These are phyloP conservation scores for Penicillium sclerotigenum DNA, from an alignment of 2,329 filamentous ascomycete species.

Conservation along the genomic window DNA sequence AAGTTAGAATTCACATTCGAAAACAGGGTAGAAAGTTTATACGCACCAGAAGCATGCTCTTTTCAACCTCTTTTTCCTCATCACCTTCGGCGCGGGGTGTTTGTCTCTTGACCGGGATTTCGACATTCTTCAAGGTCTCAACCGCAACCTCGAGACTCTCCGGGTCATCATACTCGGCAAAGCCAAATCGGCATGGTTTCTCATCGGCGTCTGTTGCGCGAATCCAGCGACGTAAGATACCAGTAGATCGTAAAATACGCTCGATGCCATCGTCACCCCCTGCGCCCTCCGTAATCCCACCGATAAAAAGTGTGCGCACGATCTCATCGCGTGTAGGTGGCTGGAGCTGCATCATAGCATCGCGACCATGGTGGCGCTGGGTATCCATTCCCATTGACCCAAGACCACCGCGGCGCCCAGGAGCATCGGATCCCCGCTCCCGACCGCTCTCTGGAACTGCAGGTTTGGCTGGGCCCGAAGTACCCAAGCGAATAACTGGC, in stretches of 20 bases:
- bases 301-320: slow-evolving; percentile 83
- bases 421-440: slow-evolving; percentile 44
- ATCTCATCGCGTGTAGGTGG: slow-evolving; percentile 89
- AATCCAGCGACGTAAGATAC: slow-evolving; percentile 80
- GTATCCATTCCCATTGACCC: slow-evolving; percentile 63
- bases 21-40: neutral
- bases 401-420: slow-evolving; percentile 55
- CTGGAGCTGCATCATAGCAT: slow-evolving; percentile 67
- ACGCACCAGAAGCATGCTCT: slow-evolving; percentile 64
- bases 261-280: slow-evolving; percentile 77
- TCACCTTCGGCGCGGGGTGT: slow-evolving; percentile 43
- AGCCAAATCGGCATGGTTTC: slow-evolving; percentile 84
- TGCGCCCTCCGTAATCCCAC: slow-evolving; percentile 75
- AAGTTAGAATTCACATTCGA: slow-evolving; percentile 12
- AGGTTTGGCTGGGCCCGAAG: slow-evolving; percentile 64
- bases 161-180: slow-evolving; percentile 90
- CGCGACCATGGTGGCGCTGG: slow-evolving; percentile 63
- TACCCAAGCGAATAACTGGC: slow-evolving; percentile 89
- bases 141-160: slow-evolving; percentile 82
- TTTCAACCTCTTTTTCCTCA: slow-evolving; percentile 57
- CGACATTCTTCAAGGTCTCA: slow-evolving; percentile 76
- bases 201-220: slow-evolving; percentile 72
- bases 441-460: slow-evolving; percentile 43
- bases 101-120: slow-evolving; percentile 78
- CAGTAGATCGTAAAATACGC: slow-evolving; percentile 71